Base-by-base conservation (phyloP, 495 filamentous ascomycete species). In the Penicillium roqueforti region DNA sequence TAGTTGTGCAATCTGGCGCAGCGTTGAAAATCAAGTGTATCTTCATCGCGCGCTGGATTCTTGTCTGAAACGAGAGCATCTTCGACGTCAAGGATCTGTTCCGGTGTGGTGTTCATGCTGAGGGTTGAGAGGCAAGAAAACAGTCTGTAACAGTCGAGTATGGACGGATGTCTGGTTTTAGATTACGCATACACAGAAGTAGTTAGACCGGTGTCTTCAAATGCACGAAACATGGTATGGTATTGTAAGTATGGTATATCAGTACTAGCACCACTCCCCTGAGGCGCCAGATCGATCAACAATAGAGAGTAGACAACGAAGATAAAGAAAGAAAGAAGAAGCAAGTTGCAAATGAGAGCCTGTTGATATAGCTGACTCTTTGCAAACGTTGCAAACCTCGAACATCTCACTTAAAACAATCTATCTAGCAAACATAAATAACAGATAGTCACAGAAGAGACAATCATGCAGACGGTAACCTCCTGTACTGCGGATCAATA, bases 51-150 rank as follows among this genome's bases (percentile, higher is more conserved):
- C 8, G n/a, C 42, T 45, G 42, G 42, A 45, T 29, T 31, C 1
- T n/a, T n/a, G n/a, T 45, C 42, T 45, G 42, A 45, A 9, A 45
- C 42, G 4, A 45, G 23, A 45, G 26, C 42, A 29, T 45, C 26
- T 26, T 45, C 25, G 14, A 45, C 31, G 42, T 45, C 42, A 28
- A 45, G 42, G 1, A 45, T 45, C 6, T 45, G 22, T 28, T 29
- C 42, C 31, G 42, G 23, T 9, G 42, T 45, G 4, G n/a, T 22
- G 9, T 41, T 40, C 55, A 22, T 55, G 58, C 16, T 45, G 42
- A 45, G 37, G 37, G 37, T 20, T 18, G 7, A 39, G 37, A 3
- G 16, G 37, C 37, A 39, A 39, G 16, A 39, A 8, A 20, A 18
- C 18, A 18, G 28, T 11, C 9, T 4, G 37, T 39, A 7, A 20